Conservation (phyloP, 108 stramenopile species). For the Pinguiococcus pyrenoidosus region DNA sequence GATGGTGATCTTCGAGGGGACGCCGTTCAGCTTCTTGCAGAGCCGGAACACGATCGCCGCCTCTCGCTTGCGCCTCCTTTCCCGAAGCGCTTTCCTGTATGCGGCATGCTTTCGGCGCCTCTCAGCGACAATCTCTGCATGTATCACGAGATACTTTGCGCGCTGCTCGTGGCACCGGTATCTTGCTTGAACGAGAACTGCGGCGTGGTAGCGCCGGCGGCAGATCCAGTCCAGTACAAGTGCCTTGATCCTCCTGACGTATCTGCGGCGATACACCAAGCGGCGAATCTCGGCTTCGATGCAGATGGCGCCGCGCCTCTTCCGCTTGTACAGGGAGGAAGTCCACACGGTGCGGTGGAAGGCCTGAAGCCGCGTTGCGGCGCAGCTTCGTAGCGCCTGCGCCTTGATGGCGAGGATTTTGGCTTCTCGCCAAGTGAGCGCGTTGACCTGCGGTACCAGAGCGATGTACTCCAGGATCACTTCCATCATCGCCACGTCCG, state of each 20-base stretch:
- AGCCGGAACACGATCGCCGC: neutral
- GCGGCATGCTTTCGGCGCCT: neutral
- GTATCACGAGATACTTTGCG: neutral
- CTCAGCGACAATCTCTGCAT: neutral
- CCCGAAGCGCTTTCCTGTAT: neutral
- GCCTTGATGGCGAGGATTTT: conserved; percentile 35
- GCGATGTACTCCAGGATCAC: conserved; percentile 31
- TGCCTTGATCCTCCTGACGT: neutral
- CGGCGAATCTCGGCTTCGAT: neutral
- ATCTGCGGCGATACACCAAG: neutral
- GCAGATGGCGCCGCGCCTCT: neutral
- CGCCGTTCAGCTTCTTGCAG: neutral
- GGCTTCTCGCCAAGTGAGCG: conserved; percentile 39
- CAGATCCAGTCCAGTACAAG: neutral
- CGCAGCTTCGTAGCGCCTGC: conserved; percentile 35
- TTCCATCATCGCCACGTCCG: neutral
- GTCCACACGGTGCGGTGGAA: conserved; percentile 17
- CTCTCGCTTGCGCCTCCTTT: neutral
- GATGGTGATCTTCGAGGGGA: neutral
- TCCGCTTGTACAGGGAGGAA: conserved; percentile 5
- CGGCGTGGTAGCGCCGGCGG: neutral
- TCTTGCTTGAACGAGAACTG: neutral
- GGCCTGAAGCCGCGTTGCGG: conserved; percentile 29
- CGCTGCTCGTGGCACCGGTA: neutral
- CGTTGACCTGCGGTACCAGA: conserved; percentile 39